Evolutionary conservation across 345 rosid species (phyloP), one percentile per base, ranked within the genome.

Genomic region (Nasturtium officinale): DNA sequence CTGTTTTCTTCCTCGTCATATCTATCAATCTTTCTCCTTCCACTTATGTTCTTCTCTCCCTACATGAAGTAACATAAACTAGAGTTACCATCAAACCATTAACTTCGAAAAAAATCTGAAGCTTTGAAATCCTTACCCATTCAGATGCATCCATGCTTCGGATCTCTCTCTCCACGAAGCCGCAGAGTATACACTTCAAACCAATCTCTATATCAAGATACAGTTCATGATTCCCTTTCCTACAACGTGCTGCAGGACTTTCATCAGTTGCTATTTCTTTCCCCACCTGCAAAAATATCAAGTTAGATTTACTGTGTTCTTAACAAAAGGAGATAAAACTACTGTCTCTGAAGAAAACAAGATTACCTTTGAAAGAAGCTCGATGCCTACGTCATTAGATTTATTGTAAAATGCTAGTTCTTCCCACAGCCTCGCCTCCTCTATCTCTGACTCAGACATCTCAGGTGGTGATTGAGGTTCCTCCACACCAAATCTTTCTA

Each of bases 181-280:
- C 12, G 70, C 92, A 87, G 43, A 45, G 61, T 51, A 64, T 75
- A 79, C 92, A 87, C 15, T 15, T 43, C 42, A 83, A 5, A 23
- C 92, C 92, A 52, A 81, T 65, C 64, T 87, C 87, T 23, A 82
- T 76, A 54, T 87, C 81, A 42, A 83, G 79, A 61, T 53, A 18
- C 12, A 84, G 61, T 0, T 71, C 53, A 47, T 87, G 91, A 7
- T 51, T 35, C 40, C 87, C 85, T 69, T 23, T 78, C 6, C 10
- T 9, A 75, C 89, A 82, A 7, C 9, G 25, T 2, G 65, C 42
- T 9, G 23, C 30, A 0, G 57, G 55, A 77, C 32, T 65, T 23
- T 77, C 80, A 48, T 64, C 72, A 38, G 23, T 33, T 57, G 40
- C n/a, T 40, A 71, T 33, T 5, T 58, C 61, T 47, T 40, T 46